Percentiles rank a stretch among this genome's conserved stretches.
phyloP scores from a whole-genome alignment of 1,284 basidiomycete species.

The Ustilago xerochloae region DNA sequence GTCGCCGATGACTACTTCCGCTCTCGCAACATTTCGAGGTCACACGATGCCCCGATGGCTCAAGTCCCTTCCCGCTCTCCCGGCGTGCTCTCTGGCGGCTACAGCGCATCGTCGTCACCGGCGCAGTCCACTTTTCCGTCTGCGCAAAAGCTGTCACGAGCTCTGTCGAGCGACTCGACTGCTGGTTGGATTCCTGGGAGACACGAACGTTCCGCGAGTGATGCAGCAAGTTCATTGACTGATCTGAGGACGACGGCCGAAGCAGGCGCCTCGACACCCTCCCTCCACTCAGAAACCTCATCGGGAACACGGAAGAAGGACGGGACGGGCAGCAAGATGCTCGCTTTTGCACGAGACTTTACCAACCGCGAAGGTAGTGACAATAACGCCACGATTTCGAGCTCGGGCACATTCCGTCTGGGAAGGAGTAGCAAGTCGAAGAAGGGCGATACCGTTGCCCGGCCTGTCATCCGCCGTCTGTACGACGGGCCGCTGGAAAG shows the following conservation, averaged over 20 bases:
- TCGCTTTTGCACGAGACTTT: constrained; percentile 37
- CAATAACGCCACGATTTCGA: constrained; percentile 3
- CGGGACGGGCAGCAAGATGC: constrained; percentile 32
- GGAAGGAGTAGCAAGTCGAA: constrained; percentile 31
- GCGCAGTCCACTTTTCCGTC: constrained; percentile 15
- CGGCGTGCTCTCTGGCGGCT: neutral
- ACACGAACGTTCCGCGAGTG: constrained; percentile 33
- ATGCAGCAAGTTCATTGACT: constrained; percentile 18
- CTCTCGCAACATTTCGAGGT: constrained; percentile 4
- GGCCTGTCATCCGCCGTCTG: constrained; percentile 40
- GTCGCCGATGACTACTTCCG: constrained; percentile 19
- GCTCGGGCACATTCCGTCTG: constrained; percentile 25
- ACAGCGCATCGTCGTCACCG: constrained; percentile 25
- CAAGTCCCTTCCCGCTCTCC: constrained; percentile 19
- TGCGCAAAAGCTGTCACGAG: constrained; percentile 22
- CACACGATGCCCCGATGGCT: neutral
- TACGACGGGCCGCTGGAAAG: constrained; percentile 33
- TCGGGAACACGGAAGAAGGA: constrained; percentile 34
- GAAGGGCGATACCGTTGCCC: constrained; percentile 13
- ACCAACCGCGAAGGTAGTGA: constrained; percentile 26
- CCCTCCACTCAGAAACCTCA: constrained; percentile 32
- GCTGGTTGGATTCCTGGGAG: constrained; percentile 8
- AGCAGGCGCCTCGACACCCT: constrained; percentile 22
- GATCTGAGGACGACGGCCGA: constrained; percentile 10
- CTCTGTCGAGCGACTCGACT: constrained; percentile 24